Evolutionary conservation across 2,329 filamentous ascomycete species (phyloP).

Genomic region (Colletotrichum agaves): DNA sequence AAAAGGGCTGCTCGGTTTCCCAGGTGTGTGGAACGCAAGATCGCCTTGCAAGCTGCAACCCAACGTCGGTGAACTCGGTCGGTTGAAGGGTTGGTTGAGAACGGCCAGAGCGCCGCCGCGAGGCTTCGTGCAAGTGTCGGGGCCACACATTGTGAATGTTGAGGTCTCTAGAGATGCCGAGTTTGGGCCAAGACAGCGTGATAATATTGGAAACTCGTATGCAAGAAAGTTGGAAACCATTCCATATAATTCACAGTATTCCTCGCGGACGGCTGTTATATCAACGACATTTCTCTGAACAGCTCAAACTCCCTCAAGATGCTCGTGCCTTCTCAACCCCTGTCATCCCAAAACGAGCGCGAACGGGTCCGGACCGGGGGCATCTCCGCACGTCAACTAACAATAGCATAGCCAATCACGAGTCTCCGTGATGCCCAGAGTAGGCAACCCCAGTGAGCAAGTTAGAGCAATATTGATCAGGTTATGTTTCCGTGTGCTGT

Average conservation of each 20-base stretch:
- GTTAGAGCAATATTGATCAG: slow-evolving; percentile 47
- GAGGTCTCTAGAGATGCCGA: neutral
- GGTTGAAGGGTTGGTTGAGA: slow-evolving; percentile 44
- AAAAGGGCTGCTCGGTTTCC: slow-evolving; percentile 47
- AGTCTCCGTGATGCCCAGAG: slow-evolving; percentile 37
- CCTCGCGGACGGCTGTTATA: neutral
- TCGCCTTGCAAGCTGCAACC: slow-evolving; percentile 45
- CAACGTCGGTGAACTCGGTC: neutral
- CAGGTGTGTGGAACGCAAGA: slow-evolving; percentile 57
- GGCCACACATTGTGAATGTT: slow-evolving; percentile 55
- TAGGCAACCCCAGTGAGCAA: slow-evolving; percentile 46
- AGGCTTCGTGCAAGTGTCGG: slow-evolving; percentile 52
- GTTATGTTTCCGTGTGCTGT: slow-evolving; percentile 17
- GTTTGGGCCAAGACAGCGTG: neutral
- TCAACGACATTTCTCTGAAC: neutral
- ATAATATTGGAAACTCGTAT: neutral
- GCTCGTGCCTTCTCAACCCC: slow-evolving; percentile 18
- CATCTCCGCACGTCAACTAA: slow-evolving; percentile 4
- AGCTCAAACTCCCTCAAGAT: slow-evolving; percentile 35
- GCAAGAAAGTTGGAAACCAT: no score
- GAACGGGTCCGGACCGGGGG: slow-evolving; percentile 31
- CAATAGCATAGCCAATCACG: slow-evolving; percentile 44
- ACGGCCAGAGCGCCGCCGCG: slow-evolving; percentile 59
- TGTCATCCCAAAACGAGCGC: slow-evolving; percentile 34
- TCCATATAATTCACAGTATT: no score